These are phyloP conservation scores for Coprinellus aureogranulatus DNA, from an alignment of 768 basidiomycete genomes.

Conservation along the genomic window DNA sequence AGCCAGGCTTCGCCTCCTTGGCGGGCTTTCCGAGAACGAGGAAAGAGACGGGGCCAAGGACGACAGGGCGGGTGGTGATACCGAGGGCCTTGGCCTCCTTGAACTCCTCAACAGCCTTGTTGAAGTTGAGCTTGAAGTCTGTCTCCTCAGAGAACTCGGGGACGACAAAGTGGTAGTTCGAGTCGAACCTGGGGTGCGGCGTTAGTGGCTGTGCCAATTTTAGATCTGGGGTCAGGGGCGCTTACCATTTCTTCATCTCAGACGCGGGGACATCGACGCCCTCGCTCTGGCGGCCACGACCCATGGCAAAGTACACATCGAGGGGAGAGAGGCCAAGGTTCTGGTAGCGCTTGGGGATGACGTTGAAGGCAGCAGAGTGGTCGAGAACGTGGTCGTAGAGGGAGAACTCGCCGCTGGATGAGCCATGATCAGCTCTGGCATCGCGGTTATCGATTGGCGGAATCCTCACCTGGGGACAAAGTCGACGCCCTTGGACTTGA, in stretches of 20 bases:
- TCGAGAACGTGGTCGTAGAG: conserved; percentile 99
- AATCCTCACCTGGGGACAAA: conserved; percentile 84
- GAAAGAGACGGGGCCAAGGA: conserved; percentile 95
- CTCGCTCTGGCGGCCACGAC: conserved; percentile 92
- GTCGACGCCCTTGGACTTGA: conserved; percentile 86
- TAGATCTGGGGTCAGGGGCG: conserved; percentile 12
- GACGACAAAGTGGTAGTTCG: conserved; percentile 98
- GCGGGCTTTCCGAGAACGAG: conserved; percentile 88
- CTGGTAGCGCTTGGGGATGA: conserved; percentile 91
- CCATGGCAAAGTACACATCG: conserved; percentile 98
- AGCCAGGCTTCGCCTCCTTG: conserved; percentile 78
- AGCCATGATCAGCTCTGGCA: conserved; percentile 14
- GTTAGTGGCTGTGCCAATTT: conserved; percentile 2
- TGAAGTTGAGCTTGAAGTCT: conserved; percentile 92
- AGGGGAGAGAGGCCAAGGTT: conserved; percentile 83
- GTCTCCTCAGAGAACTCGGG: conserved; percentile 89
- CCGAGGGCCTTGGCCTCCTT: conserved; percentile 92
- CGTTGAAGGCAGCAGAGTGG: conserved; percentile 94
- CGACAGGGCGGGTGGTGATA: conserved; percentile 87
- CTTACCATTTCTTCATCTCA: conserved; percentile 99
- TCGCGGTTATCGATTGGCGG: conserved; percentile 14
- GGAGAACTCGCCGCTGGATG: conserved; percentile 91
- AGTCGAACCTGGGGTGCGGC: conserved; percentile 74
- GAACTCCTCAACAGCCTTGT: conserved; percentile 93
- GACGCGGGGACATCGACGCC: conserved; percentile 95